Evolutionary conservation across 2,329 filamentous ascomycete genomes (phyloP).

Genomic region (Paraphaeosphaeria sporulosa): DNA sequence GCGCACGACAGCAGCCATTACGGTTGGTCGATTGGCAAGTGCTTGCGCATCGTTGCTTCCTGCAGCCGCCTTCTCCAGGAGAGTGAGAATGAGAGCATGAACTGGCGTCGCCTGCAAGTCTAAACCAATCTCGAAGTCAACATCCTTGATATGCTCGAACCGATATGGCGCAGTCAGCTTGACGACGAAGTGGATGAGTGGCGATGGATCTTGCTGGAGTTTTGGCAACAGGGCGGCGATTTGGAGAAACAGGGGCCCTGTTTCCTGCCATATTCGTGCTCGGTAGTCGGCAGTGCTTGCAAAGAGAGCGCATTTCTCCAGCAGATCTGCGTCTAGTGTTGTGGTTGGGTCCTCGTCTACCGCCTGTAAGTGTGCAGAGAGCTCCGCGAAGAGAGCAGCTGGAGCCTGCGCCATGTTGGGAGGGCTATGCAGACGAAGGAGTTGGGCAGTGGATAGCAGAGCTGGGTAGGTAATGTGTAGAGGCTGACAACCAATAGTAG

Average conservation of each 20-base stretch:
- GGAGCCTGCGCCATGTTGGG: conserved; percentile 28
- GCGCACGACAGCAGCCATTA: conserved; percentile 63
- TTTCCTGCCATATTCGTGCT: conserved; percentile 34
- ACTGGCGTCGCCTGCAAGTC: conserved; percentile 57
- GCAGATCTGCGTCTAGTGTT: conserved; percentile 55
- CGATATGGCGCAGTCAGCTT: conserved; percentile 56
- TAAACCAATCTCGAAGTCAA: conserved; percentile 65
- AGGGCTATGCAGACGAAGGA: background rate
- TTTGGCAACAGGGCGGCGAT: conserved; percentile 60
- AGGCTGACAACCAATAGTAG: conserved; percentile 15
- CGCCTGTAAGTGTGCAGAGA: conserved; percentile 55
- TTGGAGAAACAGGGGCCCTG: conserved; percentile 50
- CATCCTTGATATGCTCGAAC: conserved; percentile 52
- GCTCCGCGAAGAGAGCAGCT: conserved; percentile 33
- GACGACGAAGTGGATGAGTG: conserved; percentile 61
- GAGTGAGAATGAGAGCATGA: conserved; percentile 63
- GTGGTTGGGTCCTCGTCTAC: conserved; percentile 55
- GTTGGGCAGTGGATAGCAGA: background rate
- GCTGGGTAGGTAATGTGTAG: background rate
- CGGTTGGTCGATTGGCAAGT: conserved; percentile 63
- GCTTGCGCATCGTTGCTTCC: conserved; percentile 63
- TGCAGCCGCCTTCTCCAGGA: conserved; percentile 64
- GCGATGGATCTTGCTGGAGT: conserved; percentile 65
- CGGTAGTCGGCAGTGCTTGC: conserved; percentile 44
- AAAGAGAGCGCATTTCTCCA: conserved; percentile 60